phyloP scores from a whole-genome alignment of 2,329 filamentous ascomycete species.

The Pyrenochaeta sp. region DNA sequence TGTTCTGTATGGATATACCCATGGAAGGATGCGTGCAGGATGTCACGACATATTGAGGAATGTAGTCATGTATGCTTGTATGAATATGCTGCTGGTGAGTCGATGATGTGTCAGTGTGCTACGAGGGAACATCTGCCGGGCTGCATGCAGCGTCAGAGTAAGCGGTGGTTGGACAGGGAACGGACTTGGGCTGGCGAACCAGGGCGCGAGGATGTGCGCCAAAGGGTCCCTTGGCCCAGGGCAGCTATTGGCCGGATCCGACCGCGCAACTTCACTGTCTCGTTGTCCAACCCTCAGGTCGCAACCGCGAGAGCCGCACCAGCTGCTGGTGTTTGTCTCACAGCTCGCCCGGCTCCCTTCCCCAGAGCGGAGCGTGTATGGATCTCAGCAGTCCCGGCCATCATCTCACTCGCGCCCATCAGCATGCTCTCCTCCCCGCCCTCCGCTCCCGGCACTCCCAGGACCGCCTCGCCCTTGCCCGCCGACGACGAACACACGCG shows the following conservation, averaged over 20 bases:
- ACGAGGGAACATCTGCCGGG: conserved; percentile 4
- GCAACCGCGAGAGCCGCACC: conserved; percentile 27
- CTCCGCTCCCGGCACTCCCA: conserved; percentile 34
- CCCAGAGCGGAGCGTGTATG: conserved; percentile 41
- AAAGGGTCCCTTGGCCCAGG: conserved; percentile 21
- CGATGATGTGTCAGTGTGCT: no score
- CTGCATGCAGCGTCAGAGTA: conserved; percentile 17
- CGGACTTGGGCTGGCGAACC: conserved; percentile 8
- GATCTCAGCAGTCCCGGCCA: conserved; percentile 31
- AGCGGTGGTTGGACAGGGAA: conserved; percentile 24
- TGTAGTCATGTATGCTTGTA: no score
- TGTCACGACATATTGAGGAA: no score
- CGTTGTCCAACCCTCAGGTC: conserved; percentile 29
- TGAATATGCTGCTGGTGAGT: no score
- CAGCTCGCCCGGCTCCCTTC: conserved; percentile 21
- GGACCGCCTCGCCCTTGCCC: conserved; percentile 36
- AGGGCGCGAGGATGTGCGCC: conserved; percentile 15
- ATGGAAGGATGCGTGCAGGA: conserved; percentile 13
- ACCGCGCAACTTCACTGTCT: conserved; percentile 14
- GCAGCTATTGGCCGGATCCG: conserved; percentile 17
- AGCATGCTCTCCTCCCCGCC: conserved; percentile 45
- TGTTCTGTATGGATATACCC: conserved; percentile 28
- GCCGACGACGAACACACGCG: conserved; percentile 31
- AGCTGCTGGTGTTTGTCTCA: conserved; percentile 28
- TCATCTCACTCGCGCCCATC: conserved; percentile 31